phyloP scores from a whole-genome alignment of 129 eudicot genomes.

The Flaveria brownii region DNA sequence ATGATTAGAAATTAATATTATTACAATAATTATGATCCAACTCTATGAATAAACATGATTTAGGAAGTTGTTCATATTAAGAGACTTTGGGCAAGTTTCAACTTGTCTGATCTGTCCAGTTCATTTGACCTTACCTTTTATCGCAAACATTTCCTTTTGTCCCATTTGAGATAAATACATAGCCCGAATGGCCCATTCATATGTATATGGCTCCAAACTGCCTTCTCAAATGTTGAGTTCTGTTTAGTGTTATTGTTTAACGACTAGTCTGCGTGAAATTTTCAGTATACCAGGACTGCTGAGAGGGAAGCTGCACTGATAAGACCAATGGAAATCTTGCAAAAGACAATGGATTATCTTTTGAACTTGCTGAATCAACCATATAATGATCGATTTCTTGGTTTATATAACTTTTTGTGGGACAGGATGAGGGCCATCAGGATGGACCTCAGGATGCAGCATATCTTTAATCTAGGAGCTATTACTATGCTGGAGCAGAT shows the following conservation, averaged over 20 bases:
- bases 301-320: conserved; percentile 95
- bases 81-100: background rate
- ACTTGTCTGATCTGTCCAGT: background rate
- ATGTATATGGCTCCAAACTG: background rate
- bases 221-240: background rate
- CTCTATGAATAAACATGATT: background rate
- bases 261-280: background rate
- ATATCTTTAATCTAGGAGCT: conserved; percentile 73
- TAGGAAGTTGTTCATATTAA: background rate
- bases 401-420: conserved; percentile 94
- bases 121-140: background rate
- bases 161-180: background rate
- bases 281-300: conserved; percentile 94
- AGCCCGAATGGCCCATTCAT: background rate
- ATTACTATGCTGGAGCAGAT: conserved; percentile 95
- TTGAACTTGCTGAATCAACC: conserved; percentile 71
- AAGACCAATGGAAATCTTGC: conserved; percentile 81
- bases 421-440: conserved; percentile 98
- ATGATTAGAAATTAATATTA: background rate
- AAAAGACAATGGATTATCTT: conserved; percentile 91
- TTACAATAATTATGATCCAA: background rate
- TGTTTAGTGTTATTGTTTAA: conserved; percentile 21
- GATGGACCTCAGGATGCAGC: conserved; percentile 99
- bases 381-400: conserved; percentile 76
- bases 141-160: background rate